Base-by-base conservation (phyloP, 176 grass and related monocot species). In the Oryza punctata region DNA sequence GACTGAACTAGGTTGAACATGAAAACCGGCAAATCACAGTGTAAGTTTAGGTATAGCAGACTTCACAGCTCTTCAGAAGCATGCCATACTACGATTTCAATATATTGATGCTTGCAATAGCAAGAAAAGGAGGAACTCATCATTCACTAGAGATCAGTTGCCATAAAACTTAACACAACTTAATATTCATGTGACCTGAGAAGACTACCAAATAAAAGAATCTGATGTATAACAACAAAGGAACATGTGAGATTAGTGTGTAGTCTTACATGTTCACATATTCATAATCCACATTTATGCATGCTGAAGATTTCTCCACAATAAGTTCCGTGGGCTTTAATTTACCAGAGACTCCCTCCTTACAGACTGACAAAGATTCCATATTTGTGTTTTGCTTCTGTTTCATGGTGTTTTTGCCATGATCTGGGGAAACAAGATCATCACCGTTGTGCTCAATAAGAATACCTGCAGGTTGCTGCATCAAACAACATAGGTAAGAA, bases 241-340 rank as follows among this genome's bases (percentile, higher is more conserved):
- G 35, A 50, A 45, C 13, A 50, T 50, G 47, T 40, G 59, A 70
- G 12, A 78, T 15, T 33, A 59, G 43, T 63, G 64, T 33, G 37
- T 35, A 28, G 81, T 82, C 93, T 90, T 95, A 95, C 93, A 95
- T 81, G 70, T 92, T 90, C 59, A 92, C 80, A 72, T 78, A 82
- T 83, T 85, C 85, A 73, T 90, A 82, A 79, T 90, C 85, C 33
- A 54, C 73, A 41, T 88, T 70, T 81, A 92, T 81, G 60, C 70
- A 90, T 69, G 87, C 77, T 41, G 75, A 82, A 83, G 85, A 83
- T 87, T 95, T 95, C 67, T 87, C 87, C 69, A 77, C 74, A 76
- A 66, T 46, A 57, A 80, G 85, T 32, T 85, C 70, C 9, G 26
- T 26, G 23, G 88, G 76, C 49, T 79, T 81, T 52, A 82, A 70